phyloP scores from a whole-genome alignment of 2,329 filamentous ascomycete genomes.

The Cladosporium cucumerinum region DNA sequence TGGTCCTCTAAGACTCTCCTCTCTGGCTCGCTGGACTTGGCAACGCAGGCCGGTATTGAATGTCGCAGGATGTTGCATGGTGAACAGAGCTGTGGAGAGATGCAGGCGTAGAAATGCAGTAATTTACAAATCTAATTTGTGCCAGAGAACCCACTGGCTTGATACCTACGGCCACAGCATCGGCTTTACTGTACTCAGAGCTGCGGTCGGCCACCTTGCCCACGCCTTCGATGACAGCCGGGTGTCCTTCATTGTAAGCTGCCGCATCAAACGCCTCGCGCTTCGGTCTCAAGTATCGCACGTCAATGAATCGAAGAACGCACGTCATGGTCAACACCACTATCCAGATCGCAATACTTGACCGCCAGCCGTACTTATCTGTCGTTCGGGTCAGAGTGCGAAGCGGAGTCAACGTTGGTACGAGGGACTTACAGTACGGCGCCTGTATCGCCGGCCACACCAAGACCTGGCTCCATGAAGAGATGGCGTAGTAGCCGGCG shows the following conservation, averaged over 20 bases:
- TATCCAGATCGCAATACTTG: conserved; percentile 44
- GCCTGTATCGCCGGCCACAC: conserved; percentile 53
- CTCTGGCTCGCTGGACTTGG: neutral
- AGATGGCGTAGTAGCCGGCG: conserved; percentile 50
- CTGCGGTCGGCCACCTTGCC: neutral
- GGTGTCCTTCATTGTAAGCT: conserved; percentile 6
- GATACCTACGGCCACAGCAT: conserved; percentile 2
- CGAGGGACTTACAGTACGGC: conserved; percentile 39
- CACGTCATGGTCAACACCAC: conserved; percentile 48
- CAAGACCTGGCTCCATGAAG: conserved; percentile 52
- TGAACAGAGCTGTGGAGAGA: neutral
- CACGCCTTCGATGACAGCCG: conserved; percentile 3
- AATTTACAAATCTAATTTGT: neutral
- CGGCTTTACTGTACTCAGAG: conserved; percentile 1
- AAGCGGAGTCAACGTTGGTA: neutral
- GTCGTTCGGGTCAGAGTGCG: neutral
- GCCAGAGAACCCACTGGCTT: neutral
- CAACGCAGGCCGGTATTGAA: neutral
- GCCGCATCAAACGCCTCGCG: conserved; percentile 23
- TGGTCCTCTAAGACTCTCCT: neutral
- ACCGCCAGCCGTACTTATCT: conserved; percentile 49
- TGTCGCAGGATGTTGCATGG: neutral
- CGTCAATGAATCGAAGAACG: conserved; percentile 44
- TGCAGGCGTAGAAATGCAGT: neutral
- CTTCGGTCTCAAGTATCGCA: conserved; percentile 38